Evolutionary conservation across 2,329 filamentous ascomycete genomes (phyloP).

Genomic region (Stachybotrys echinatus): DNA sequence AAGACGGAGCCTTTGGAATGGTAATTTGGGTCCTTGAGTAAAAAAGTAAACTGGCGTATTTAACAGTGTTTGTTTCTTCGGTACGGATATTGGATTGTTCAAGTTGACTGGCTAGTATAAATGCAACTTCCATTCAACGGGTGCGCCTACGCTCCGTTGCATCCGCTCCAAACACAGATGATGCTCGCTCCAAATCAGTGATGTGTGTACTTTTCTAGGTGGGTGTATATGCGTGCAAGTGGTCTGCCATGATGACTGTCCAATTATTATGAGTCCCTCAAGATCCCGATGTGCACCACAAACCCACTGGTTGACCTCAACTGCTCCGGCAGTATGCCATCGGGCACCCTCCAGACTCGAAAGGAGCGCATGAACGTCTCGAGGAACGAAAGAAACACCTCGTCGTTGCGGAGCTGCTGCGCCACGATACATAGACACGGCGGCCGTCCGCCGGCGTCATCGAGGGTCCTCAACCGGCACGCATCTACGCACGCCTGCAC

Average conservation of each 20-base stretch:
- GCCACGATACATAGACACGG: conserved; percentile 75
- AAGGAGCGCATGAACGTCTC: conserved; percentile 62
- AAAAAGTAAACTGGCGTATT: too few species aligned
- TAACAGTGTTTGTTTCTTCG: not conserved
- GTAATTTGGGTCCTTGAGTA: conserved; percentile 42
- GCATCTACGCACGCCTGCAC: conserved; percentile 75
- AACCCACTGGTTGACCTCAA: conserved; percentile 67
- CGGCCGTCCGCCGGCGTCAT: conserved; percentile 8
- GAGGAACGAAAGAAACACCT: conserved; percentile 82
- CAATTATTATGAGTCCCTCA: conserved; percentile 29
- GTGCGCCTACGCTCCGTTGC: not conserved
- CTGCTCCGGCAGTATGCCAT: conserved; percentile 52
- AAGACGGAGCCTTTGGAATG: conserved; percentile 85
- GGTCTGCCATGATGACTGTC: too few species aligned
- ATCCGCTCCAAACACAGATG: not conserved
- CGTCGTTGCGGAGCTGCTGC: conserved; percentile 80
- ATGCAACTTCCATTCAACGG: not conserved
- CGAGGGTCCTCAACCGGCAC: conserved; percentile 51
- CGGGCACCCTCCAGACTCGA: conserved; percentile 69
- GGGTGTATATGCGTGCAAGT: too few species aligned
- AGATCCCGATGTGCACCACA: conserved; percentile 72
- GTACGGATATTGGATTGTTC: not conserved
- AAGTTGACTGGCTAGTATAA: not conserved
- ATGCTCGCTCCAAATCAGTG: too few species aligned
- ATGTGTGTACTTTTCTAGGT: too few species aligned